Percentiles rank a stretch among this genome's conserved stretches.
phyloP scores from a whole-genome alignment of 495 filamentous ascomycete genomes.

The Penicillium coprophilum region DNA sequence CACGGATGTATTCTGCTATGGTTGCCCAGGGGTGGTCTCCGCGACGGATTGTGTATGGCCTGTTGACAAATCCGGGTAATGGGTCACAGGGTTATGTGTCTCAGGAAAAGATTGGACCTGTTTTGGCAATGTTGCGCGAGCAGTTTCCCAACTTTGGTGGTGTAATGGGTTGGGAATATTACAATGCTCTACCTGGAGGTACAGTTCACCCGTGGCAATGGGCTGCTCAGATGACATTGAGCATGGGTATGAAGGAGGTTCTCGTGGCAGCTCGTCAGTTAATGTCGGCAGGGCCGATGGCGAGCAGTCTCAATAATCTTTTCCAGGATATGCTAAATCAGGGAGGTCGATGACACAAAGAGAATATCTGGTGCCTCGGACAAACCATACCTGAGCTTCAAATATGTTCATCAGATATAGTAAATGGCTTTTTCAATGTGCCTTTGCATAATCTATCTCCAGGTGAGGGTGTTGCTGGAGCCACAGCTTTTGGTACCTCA shows the following conservation, averaged over 20 bases:
- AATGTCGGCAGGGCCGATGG: slow-evolving; percentile 30
- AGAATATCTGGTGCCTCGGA: slow-evolving; percentile 8
- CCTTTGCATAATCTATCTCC: too few species aligned
- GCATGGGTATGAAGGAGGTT: slow-evolving; percentile 48
- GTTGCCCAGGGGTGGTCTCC: slow-evolving; percentile 63
- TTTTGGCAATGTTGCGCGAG: slow-evolving; percentile 47
- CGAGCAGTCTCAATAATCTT: slow-evolving; percentile 30
- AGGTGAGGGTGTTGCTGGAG: not conserved
- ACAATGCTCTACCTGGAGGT: slow-evolving; percentile 64
- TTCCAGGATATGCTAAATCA: slow-evolving; percentile 38
- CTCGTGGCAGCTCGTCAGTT: slow-evolving; percentile 34
- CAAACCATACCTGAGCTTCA: not conserved
- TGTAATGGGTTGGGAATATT: slow-evolving; percentile 88
- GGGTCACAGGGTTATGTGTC: slow-evolving; percentile 60
- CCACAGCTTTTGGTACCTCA: not conserved
- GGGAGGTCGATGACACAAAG: slow-evolving; percentile 11
- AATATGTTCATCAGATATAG: not conserved
- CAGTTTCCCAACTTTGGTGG: slow-evolving; percentile 69
- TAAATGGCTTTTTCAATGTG: too few species aligned
- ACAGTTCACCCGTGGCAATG: slow-evolving; percentile 65
- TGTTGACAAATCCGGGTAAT: slow-evolving; percentile 68
- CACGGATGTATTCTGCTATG: slow-evolving; percentile 62
- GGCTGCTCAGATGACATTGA: slow-evolving; percentile 58
- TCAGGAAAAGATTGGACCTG: slow-evolving; percentile 43
- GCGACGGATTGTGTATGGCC: slow-evolving; percentile 66